phyloP scores from a whole-genome alignment of 2,329 filamentous ascomycete species.

The Hymenotorrendiella dingleyae region DNA sequence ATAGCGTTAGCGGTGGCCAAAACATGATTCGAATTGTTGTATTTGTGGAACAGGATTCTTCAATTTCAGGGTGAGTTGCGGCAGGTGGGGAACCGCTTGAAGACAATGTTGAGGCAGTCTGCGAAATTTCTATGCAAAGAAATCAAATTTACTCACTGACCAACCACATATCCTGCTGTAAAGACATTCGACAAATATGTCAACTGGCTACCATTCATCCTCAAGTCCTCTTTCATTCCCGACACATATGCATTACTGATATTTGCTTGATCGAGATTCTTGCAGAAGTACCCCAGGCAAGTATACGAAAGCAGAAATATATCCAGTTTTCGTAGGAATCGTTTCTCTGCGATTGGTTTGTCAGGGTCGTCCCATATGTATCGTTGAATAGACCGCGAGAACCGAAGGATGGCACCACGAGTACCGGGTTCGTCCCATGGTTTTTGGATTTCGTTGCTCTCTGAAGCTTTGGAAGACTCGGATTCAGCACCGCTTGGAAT shows the following conservation, averaged over 20 bases:
- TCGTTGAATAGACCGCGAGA: constrained; percentile 17
- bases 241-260: constrained; percentile 36
- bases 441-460: too few relatives aligned
- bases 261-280: constrained; percentile 36
- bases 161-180: constrained; percentile 35
- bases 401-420: constrained; percentile 7
- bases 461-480: too few relatives aligned
- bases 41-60: too few relatives aligned
- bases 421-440: constrained; percentile 18
- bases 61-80: too few relatives aligned
- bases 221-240: constrained; percentile 42
- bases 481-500: too few relatives aligned
- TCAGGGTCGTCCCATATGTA: constrained; percentile 30
- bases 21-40: too few relatives aligned
- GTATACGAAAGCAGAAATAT: constrained; percentile 40
- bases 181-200: constrained; percentile 49
- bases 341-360: constrained; percentile 34
- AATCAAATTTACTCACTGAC: constrained; percentile 28
- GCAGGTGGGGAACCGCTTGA: too few relatives aligned
- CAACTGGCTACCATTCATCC: constrained; percentile 43
- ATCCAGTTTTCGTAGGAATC: constrained; percentile 44
- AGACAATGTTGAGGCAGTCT: constrained; percentile 28
- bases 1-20: too few relatives aligned
- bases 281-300: constrained; percentile 42
- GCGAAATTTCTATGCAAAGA: constrained; percentile 33